Evolutionary conservation across 495 filamentous ascomycete species (phyloP).

Genomic region (Aspergillus olivimuriae): DNA sequence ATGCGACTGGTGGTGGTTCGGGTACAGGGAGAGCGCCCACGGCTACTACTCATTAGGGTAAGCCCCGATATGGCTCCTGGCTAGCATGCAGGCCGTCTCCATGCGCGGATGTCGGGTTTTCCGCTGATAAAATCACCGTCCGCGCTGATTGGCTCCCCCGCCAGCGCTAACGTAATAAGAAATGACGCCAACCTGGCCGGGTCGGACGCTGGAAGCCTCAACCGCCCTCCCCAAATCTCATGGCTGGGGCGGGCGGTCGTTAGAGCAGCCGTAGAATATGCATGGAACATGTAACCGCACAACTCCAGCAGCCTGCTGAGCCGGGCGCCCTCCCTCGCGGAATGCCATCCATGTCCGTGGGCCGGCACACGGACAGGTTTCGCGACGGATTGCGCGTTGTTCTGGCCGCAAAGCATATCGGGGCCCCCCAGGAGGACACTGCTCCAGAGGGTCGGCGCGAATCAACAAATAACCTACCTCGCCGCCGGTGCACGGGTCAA

Average conservation of each 20-base stretch:
- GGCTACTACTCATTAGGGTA: background rate
- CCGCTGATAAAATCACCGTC: slow-evolving; percentile 15
- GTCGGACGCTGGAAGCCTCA: slow-evolving; percentile 3
- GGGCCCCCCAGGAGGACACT: too few species aligned
- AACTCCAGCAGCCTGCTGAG: background rate
- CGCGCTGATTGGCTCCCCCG: slow-evolving; percentile 7
- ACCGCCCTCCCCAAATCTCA: too few species aligned
- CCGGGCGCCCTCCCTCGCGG: too few species aligned
- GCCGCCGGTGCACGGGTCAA: background rate
- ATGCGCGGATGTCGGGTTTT: slow-evolving; percentile 16
- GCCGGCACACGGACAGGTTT: too few species aligned
- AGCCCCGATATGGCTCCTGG: too few species aligned
- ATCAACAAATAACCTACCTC: too few species aligned
- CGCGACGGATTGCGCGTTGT: too few species aligned
- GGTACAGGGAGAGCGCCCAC: slow-evolving; percentile 3
- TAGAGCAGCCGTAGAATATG: slow-evolving; percentile 40
- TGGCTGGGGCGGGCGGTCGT: too few species aligned
- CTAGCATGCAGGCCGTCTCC: slow-evolving; percentile 4
- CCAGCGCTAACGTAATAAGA: slow-evolving; percentile 10
- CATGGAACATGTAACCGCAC: slow-evolving; percentile 34
- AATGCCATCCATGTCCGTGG: too few species aligned
- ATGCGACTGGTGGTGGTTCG: slow-evolving; percentile 9
- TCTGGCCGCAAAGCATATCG: too few species aligned
- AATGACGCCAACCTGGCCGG: slow-evolving; percentile 9
- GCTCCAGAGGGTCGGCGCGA: too few species aligned